Percentiles rank a stretch among this genome's conserved stretches.
These are phyloP conservation scores for Cladobotryum protrusum DNA, from an alignment of 2,329 filamentous ascomycete genomes.

Conservation along the genomic window DNA sequence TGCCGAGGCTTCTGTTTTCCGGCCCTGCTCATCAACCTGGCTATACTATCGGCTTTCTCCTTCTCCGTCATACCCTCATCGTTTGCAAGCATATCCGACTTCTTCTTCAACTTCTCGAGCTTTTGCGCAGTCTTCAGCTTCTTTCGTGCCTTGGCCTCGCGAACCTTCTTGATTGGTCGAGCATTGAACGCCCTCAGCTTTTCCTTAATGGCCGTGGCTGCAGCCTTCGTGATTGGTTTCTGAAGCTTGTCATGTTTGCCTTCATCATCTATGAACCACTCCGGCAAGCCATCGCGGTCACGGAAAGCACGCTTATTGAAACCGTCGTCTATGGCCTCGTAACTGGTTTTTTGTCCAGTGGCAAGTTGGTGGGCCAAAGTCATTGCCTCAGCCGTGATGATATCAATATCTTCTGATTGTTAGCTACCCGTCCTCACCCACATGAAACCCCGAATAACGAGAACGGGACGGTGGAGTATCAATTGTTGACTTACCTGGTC, in stretches of 20 bases:
- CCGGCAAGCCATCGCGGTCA: slow-evolving; percentile 83
- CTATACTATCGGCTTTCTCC: slow-evolving; percentile 85
- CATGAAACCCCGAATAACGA: no score
- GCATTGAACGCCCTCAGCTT: slow-evolving; percentile 90
- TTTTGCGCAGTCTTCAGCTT: slow-evolving; percentile 90
- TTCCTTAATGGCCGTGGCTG: slow-evolving; percentile 86
- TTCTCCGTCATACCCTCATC: slow-evolving; percentile 93
- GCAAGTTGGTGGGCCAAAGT: slow-evolving; percentile 89
- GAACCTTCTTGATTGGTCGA: slow-evolving; percentile 97
- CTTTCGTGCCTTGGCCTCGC: slow-evolving; percentile 92
- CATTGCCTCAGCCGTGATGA: slow-evolving; percentile 99
- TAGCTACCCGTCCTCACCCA: no score
- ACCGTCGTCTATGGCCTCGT: slow-evolving; percentile 79
- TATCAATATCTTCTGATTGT: slow-evolving; percentile 68
- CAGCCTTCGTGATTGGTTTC: slow-evolving; percentile 87
- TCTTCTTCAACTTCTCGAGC: slow-evolving; percentile 94
- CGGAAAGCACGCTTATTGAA: slow-evolving; percentile 93
- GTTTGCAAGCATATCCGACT: slow-evolving; percentile 81
- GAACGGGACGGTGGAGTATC: background rate
- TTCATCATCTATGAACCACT: slow-evolving; percentile 98
- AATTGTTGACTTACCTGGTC: slow-evolving; percentile 42
- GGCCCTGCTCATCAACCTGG: slow-evolving; percentile 73
- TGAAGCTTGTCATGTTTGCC: slow-evolving; percentile 72
- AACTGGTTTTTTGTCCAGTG: slow-evolving; percentile 70
- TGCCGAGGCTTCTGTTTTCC: slow-evolving; percentile 80